Base-by-base conservation (phyloP, 1,139 yeast species). In the Diutina mesorugosa region DNA sequence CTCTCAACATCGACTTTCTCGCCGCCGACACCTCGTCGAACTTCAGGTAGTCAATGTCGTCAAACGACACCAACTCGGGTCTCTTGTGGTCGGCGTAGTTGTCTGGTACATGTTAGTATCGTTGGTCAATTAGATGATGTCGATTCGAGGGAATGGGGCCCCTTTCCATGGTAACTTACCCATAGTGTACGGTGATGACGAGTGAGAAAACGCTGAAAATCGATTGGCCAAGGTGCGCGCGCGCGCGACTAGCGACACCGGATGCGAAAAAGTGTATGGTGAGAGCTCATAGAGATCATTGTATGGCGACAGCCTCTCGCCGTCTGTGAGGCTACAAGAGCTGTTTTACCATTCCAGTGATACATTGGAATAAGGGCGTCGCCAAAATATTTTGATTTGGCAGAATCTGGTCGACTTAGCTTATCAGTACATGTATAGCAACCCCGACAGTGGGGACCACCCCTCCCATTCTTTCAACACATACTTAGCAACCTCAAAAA, bases 21-120 rank as follows among this genome's bases (percentile, higher is more conserved):
- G 96, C 96, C 56, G 32, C 76, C 58, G 82, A 81, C 55, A 88
- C 80, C 61, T 83, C 84, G 46, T 75, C 71, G 60, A 79, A 77
- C 70, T 87, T 83, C 64, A 79, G 79, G 70, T 88, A 88, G 72
- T 86, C 88, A 61, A 88, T 86, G 63, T 85, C 90, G 71, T 88
- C 95, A 66, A 88, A 88, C 48, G 95, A 87, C 60, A 87, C 93
- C 65, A 82, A 77, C 64, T 85, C 89, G 56, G 89, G 85, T 72
- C 89, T 80, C 64, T 72, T 71, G 70, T 85, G 87, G 69, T 74
- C 74, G 55, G 68, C 73, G 68, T 76, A 76, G 60, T 50, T 50
- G 53, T 50, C 53, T 50, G 45, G 14, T 35, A 10, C 41, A 35
- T 9, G 51, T 47, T 47, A 47, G 51, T 47, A 47, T 21, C 8